Base-by-base conservation (phyloP, 192 early-diverging fungal genomes). In the Geosiphon pyriformis region DNA sequence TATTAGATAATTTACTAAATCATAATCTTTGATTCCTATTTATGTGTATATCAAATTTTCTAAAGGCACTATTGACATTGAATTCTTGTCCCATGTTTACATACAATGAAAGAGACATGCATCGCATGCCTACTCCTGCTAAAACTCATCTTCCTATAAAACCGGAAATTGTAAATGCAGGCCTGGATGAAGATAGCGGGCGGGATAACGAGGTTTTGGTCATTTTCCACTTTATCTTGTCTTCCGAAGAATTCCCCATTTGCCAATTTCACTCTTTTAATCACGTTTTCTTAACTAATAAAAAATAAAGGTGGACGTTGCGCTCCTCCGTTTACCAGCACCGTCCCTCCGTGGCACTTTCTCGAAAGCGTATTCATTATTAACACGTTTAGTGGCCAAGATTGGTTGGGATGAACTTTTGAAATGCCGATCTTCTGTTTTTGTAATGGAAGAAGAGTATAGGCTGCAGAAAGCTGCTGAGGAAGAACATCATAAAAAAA, bases 361-460 rank as follows among this genome's bases (percentile, higher is more conserved):
- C 78, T 74, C 87, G 29, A 85, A 84, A 33, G 97, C 95, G 0
- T 99, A 99, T 74, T 72, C 73, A 34, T 77, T 95, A 12, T 76
- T 99, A 66, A 86, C 94, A 30, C 76, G 77, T 34, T 84, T 99
- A 18, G 90, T 90, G 22, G 74, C 82, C 46, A 86, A 88, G 32
- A 86, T 93, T 66, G 97, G 97, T 15, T 99, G 97, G 97, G 95
- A 99, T 61, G 93, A 96, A 70, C 77, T 99, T 50, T 82, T 99
- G 51, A 78, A 81, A 55, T 87, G 86, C 51, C 83, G 95, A 65
- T 94, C 92, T 18, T 71, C 76, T 49, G 95, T 94, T 8, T 99
- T 99, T 82, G 95, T 99, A 4, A 99, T 99, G 97, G 97, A 99
- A 53, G 97, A 98, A 65, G 97, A 99, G 73, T 99, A 99, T 70